These are phyloP conservation scores for Aspergillus texensis DNA, from an alignment of 2,329 filamentous ascomycete genomes.

Conservation along the genomic window DNA sequence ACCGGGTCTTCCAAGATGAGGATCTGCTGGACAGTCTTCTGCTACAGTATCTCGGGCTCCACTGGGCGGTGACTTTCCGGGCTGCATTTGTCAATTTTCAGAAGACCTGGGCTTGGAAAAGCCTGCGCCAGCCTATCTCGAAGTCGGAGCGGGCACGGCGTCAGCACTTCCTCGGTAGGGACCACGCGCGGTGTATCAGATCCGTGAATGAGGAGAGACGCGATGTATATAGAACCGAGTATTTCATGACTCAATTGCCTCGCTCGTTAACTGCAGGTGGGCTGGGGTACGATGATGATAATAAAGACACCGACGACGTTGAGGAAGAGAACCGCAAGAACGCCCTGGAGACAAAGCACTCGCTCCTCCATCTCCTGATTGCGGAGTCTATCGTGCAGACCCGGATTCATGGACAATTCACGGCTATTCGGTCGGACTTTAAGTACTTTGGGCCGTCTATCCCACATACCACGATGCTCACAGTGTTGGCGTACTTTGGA, in stretches of 20 bases:
- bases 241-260: constrained; percentile 62
- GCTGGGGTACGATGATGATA: constrained; percentile 44
- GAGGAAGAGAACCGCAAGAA: constrained; percentile 43
- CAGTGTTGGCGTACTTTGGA: constrained; percentile 61
- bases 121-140: constrained; percentile 34
- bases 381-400: constrained; percentile 58
- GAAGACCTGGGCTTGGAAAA: constrained; percentile 46
- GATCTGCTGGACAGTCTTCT: constrained; percentile 60
- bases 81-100: constrained; percentile 42
- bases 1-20: constrained; percentile 62
- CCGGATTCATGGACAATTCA: constrained; percentile 52
- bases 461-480: constrained; percentile 62
- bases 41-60: constrained; percentile 57
- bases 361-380: constrained; percentile 59
- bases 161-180: constrained; percentile 46
- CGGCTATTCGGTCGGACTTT: constrained; percentile 61
- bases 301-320: constrained; percentile 29
- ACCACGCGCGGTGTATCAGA: constrained; percentile 14
- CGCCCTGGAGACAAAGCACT: constrained; percentile 56
- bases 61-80: constrained; percentile 55
- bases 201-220: constrained; percentile 38
- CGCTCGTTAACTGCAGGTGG: constrained; percentile 39
- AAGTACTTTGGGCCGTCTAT: constrained; percentile 61
- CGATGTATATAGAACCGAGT: constrained; percentile 46
- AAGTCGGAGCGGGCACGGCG: constrained; percentile 46